Evolutionary conservation across 176 grass and related monocot species (phyloP).

Genomic region (Oryza nivara): DNA sequence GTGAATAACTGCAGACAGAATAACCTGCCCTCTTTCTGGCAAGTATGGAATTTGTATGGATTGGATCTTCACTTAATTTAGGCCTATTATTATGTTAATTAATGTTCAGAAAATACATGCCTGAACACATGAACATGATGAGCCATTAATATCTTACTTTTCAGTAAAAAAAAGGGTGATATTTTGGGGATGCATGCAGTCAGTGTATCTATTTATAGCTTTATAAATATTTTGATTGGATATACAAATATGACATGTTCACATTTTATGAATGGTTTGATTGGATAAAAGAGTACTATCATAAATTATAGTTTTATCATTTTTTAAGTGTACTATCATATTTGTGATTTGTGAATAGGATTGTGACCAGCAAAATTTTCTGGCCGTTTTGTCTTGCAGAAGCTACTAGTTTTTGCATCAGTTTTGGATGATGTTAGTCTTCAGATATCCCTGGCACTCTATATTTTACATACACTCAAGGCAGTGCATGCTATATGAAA

Average conservation of each 20-base stretch:
- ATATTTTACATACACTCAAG: slow-evolving; percentile 22
- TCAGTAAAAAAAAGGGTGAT: not conserved
- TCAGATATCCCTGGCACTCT: not conserved
- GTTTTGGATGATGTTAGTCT: slow-evolving; percentile 4
- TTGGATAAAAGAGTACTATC: not conserved
- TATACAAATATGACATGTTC: not conserved
- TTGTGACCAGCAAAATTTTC: slow-evolving; percentile 5
- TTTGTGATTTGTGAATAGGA: not conserved
- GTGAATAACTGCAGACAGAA: not conserved
- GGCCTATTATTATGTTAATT: slow-evolving; percentile 2
- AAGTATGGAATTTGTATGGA: not conserved
- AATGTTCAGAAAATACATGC: slow-evolving; percentile 13
- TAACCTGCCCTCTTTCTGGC: not conserved
- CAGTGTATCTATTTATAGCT: not conserved
- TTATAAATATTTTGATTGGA: not conserved
- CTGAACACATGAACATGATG: not conserved
- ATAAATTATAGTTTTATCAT: not conserved
- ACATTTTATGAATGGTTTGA: not conserved
- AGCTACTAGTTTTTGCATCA: not conserved
- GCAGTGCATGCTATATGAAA: not conserved
- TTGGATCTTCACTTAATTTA: slow-evolving; percentile 19
- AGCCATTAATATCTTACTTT: not conserved
- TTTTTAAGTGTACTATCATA: not conserved
- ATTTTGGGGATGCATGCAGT: not conserved
- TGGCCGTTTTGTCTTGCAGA: slow-evolving; percentile 1